Conservation (phyloP, 108 stramenopile species). For the Aurantiochytrium sp. region DNA sequence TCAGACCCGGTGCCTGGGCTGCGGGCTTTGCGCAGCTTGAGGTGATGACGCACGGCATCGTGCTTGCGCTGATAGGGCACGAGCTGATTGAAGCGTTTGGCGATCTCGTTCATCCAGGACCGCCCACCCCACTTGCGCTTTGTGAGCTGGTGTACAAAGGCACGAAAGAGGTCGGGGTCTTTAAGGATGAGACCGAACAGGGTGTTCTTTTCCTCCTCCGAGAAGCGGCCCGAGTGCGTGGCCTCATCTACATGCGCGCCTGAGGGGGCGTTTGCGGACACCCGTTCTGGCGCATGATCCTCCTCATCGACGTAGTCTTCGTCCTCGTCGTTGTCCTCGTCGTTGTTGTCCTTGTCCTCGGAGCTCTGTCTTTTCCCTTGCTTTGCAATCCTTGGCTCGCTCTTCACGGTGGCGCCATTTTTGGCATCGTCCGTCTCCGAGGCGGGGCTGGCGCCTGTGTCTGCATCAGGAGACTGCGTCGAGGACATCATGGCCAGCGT, state of each 20-base stretch:
- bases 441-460: too few relatives aligned
- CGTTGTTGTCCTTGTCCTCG: too few relatives aligned
- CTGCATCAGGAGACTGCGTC: too few relatives aligned
- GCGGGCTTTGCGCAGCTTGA: not conserved
- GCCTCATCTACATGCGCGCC: too few relatives aligned
- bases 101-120: slow-evolving; percentile 6
- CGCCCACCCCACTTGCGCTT: not conserved
- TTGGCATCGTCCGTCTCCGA: too few relatives aligned
- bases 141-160: slow-evolving; percentile 9
- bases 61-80: not conserved
- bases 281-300: too few relatives aligned
- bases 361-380: too few relatives aligned
- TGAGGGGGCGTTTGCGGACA: too few relatives aligned
- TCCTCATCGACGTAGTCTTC: too few relatives aligned
- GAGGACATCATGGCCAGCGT: not conserved
- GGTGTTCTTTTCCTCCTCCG: not conserved
- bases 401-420: too few relatives aligned
- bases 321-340: too few relatives aligned
- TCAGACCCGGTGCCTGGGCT: not conserved
- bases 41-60: slow-evolving; percentile 8
- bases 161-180: not conserved
- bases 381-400: too few relatives aligned
- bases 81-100: not conserved
- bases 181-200: not conserved
- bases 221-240: slow-evolving; percentile 9